Conservation (phyloP, 768 basidiomycete species). For the Rhodosporidiobolus odoratus region DNA sequence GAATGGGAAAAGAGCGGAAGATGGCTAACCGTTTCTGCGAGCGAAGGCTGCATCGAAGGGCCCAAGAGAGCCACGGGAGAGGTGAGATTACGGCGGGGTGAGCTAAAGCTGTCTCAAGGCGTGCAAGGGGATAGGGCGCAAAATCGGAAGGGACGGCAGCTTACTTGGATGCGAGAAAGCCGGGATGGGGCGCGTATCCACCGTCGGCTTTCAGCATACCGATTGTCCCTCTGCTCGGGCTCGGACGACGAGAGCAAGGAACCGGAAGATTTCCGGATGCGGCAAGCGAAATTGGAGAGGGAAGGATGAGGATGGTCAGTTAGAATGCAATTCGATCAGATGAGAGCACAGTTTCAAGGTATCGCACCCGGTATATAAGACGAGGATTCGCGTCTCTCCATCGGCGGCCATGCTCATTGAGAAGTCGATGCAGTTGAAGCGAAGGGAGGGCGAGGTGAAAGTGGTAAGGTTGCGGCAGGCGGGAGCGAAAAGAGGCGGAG, state of each 20-base stretch:
- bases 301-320: neutral
- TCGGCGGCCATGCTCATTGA: conserved; percentile 53
- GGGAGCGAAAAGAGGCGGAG: neutral
- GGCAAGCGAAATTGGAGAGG: neutral
- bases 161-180: conserved; percentile 60
- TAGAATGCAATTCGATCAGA: neutral
- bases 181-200: conserved; percentile 63
- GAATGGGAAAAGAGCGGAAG: neutral
- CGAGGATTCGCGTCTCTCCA: conserved; percentile 73
- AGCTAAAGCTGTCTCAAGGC: neutral
- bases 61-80: neutral
- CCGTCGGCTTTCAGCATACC: conserved; percentile 41
- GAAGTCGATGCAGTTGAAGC: neutral
- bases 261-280: neutral
- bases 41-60: neutral
- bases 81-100: neutral
- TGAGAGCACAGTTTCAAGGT: neutral
- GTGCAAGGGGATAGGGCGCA: neutral
- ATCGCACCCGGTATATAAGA: conserved; percentile 66
- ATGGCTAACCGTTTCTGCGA: neutral
- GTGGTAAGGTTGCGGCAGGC: neutral
- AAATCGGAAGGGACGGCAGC: conserved; percentile 3
- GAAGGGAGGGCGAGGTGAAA: neutral
- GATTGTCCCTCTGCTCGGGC: conserved; percentile 62
- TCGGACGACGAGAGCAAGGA: neutral